These are phyloP conservation scores for Phaffomyces thermotolerans DNA, from an alignment of 805 yeast species.

Conservation along the genomic window DNA sequence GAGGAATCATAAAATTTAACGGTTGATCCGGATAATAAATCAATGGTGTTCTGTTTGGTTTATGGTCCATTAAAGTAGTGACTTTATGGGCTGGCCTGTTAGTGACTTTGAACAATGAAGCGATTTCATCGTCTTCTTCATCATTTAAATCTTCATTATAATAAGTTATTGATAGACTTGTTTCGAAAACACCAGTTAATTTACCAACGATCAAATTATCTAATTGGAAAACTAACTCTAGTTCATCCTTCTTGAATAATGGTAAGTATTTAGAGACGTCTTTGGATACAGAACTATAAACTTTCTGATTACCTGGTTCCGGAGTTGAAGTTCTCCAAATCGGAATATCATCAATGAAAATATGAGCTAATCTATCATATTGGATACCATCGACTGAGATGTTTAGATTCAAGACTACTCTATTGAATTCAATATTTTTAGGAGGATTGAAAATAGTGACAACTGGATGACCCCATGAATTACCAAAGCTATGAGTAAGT, in stretches of 20 bases:
- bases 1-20: constrained; percentile 35
- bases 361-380: constrained; percentile 58
- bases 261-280: constrained; percentile 54
- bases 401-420: constrained; percentile 45
- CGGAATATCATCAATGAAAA: constrained; percentile 54
- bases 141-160: constrained; percentile 28
- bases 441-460: constrained; percentile 39
- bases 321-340: constrained; percentile 83
- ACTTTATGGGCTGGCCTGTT: constrained; percentile 17
- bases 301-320: constrained; percentile 55
- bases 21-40: constrained; percentile 36
- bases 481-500: constrained; percentile 44
- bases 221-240: constrained; percentile 47
- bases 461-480: constrained; percentile 55
- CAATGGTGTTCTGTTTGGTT: constrained; percentile 34
- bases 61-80: constrained; percentile 11
- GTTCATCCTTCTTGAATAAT: constrained; percentile 37
- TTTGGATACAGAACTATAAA: constrained; percentile 45
- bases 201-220: constrained; percentile 52
- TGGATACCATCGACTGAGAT: constrained; percentile 53
- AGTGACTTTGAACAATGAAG: constrained; percentile 14
- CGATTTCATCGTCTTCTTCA: constrained; percentile 9
- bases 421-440: constrained; percentile 36
- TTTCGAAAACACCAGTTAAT: constrained; percentile 54
- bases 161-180: constrained; percentile 44